Conservation (phyloP, 345 rosid species). For the Dipteronia sinensis region DNA sequence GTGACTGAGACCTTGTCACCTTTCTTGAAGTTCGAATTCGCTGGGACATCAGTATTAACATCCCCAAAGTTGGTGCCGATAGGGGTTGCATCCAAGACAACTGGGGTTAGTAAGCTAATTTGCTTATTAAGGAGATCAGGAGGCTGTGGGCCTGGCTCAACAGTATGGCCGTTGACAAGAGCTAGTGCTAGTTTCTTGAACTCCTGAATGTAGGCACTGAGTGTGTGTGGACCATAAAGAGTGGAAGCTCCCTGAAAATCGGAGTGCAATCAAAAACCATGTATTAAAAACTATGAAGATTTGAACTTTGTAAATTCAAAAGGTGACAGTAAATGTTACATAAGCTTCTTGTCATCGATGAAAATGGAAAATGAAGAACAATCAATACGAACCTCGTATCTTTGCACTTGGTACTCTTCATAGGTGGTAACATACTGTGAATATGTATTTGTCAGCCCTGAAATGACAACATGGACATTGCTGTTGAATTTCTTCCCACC, state of each 20-base stretch:
- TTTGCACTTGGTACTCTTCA: conserved; percentile 69
- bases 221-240: conserved; percentile 82
- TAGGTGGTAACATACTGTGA: conserved; percentile 73
- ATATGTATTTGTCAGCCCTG: conserved; percentile 72
- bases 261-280: background rate
- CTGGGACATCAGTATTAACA: conserved; percentile 60
- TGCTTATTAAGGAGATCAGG: conserved; percentile 75
- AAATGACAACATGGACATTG: conserved; percentile 58
- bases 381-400: conserved; percentile 59
- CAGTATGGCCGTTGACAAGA: conserved; percentile 44
- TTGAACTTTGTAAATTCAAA: background rate
- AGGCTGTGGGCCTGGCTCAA: conserved; percentile 62
- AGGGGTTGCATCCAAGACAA: conserved; percentile 68
- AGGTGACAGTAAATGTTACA: background rate
- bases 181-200: conserved; percentile 79
- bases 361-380: conserved; percentile 5
- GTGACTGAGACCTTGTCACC: conserved; percentile 60
- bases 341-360: background rate
- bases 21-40: conserved; percentile 58
- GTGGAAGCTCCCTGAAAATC: conserved; percentile 81
- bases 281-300: background rate
- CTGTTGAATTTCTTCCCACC: conserved; percentile 32
- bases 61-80: conserved; percentile 66
- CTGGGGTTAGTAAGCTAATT: conserved; percentile 72
- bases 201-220: conserved; percentile 79